Base-by-base conservation (phyloP, 257 asterid genomes). In the Penstemon newberryi region DNA sequence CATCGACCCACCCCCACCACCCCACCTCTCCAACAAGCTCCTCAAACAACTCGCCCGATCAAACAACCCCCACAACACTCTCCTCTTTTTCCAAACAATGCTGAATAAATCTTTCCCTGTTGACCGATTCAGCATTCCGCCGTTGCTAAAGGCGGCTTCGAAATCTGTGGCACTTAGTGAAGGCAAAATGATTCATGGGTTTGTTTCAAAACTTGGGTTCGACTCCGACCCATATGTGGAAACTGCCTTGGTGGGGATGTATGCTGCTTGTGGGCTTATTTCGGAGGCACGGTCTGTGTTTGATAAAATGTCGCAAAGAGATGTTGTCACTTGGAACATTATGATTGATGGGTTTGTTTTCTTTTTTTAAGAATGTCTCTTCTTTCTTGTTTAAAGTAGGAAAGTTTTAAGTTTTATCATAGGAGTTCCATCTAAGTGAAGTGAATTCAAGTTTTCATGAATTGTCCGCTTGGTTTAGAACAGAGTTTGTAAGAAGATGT, bases 321-420 rank as follows among this genome's bases (percentile, higher is more conserved):
- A 86, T 76, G 78, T 88, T 38, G 89, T 91, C 70, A 7, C 96
- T 70, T 91, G 95, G 96, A 80, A 74, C 66, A 88, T 80, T 47
- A 83, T 91, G 83, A 86, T 91, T 33, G 87, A 80, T 60, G 90
- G 96, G 96, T 91, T 77, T 62, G 87, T 71, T 64, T 5, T 46
- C 53, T 19, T 42, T 49, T 47, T 58, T 40, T 5, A 7, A 5
- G 39, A 36, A 19, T 52, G 42, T 9, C 62, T 51, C 33, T 38
- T 61, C 54, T 55, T 73, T 44, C 2, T 66, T 63, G 13, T 72
- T 39, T 60, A 10, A 41, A 61, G 63, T 19, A 41, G 56, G 55
- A 60, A 60, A 7, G 49, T 56, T 69, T 74, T 39, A 8, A 12
- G 42, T 15, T 60, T 25, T 25, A 25, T 25, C 33, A 25, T 25